Conservation (phyloP, 1,284 basidiomycete species). For the Hymenochaete sp. region DNA sequence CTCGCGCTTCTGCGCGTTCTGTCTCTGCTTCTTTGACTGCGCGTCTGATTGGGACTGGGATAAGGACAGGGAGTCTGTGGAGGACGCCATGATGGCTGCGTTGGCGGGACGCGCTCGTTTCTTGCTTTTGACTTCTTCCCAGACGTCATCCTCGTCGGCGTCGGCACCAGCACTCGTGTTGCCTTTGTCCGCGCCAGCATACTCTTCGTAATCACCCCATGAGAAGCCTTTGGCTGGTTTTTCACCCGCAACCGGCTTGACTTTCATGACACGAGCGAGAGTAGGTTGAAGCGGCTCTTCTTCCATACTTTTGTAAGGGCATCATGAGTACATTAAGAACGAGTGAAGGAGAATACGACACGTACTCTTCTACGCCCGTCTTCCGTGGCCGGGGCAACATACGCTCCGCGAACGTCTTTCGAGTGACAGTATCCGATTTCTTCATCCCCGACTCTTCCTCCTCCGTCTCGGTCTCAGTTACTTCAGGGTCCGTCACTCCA, state of each 20-base stretch:
- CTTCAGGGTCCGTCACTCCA: conserved; percentile 44
- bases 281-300: conserved; percentile 48
- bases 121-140: conserved; percentile 64
- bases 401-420: conserved; percentile 48
- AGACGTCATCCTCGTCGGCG: conserved; percentile 48
- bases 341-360: conserved; percentile 21
- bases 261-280: conserved; percentile 53
- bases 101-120: no score
- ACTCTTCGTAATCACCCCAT: conserved; percentile 69
- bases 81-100: conserved; percentile 11
- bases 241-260: conserved; percentile 45
- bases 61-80: conserved; percentile 11
- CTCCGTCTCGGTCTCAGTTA: conserved; percentile 27
- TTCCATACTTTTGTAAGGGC: conserved; percentile 42
- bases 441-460: conserved; percentile 26
- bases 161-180: conserved; percentile 53
- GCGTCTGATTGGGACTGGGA: conserved; percentile 32
- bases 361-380: conserved; percentile 61
- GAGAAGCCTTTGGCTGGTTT: conserved; percentile 56
- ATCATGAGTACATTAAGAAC: conserved; percentile 8
- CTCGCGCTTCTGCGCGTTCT: conserved; percentile 54
- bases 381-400: conserved; percentile 48
- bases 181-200: conserved; percentile 40
- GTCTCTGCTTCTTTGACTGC: conserved; percentile 58
- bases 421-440: conserved; percentile 23